Percentiles rank a stretch among this genome's conserved stretches.
Conservation (phyloP, 1,284 basidiomycete genomes). For the Rugosomyces carneus region DNA sequence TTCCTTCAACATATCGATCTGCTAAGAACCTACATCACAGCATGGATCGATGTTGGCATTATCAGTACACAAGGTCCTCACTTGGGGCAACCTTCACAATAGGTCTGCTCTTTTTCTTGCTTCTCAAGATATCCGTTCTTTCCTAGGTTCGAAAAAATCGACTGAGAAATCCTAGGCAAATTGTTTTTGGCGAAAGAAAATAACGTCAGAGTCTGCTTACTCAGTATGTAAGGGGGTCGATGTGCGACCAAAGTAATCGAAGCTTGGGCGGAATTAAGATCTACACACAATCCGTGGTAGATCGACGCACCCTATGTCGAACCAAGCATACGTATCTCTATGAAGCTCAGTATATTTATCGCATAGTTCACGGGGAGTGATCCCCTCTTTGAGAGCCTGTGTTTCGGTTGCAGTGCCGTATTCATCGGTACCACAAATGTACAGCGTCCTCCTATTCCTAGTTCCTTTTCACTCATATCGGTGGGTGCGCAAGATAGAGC, state of each 20-base stretch:
- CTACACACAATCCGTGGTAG: background rate
- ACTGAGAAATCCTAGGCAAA: constrained; percentile 75
- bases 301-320: constrained; percentile 67
- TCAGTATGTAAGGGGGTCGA: constrained; percentile 89
- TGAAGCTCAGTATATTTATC: constrained; percentile 93
- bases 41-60: too few relatives aligned
- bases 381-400: constrained; percentile 90
- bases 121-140: constrained; percentile 74
- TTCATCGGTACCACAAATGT: constrained; percentile 98
- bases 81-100: constrained; percentile 88
- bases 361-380: constrained; percentile 84
- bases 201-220: constrained; percentile 35
- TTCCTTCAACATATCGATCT: constrained; percentile 93
- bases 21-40: constrained; percentile 70
- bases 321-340: constrained; percentile 93
- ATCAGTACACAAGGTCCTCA: constrained; percentile 28
- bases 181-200: constrained; percentile 6
- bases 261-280: constrained; percentile 41
- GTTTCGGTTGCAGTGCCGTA: constrained; percentile 99
- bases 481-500: background rate
- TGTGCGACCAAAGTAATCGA: constrained; percentile 96
- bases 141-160: constrained; percentile 79
- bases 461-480: constrained; percentile 43
- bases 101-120: constrained; percentile 87
- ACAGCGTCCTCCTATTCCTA: constrained; percentile 68